Evolutionary conservation across 805 yeast genomes (phyloP).

Genomic region (Kregervanrija pseudodelftensis): DNA sequence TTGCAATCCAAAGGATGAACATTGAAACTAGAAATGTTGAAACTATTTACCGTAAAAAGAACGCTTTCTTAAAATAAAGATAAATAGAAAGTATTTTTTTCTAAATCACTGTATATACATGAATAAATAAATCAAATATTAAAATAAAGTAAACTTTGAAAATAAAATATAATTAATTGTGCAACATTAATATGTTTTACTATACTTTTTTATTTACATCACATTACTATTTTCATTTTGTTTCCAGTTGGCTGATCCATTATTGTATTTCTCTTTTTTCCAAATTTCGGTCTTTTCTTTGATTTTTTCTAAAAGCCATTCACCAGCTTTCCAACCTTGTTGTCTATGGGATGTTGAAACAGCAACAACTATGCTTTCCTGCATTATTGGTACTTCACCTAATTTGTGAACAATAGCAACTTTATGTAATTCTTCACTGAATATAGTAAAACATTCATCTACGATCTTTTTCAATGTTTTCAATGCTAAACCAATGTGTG

Average conservation of each 20-base stretch:
- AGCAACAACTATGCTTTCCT: constrained; percentile 40
- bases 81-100: no score
- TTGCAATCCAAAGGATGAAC: constrained; percentile 54
- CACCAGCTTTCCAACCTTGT: constrained; percentile 42
- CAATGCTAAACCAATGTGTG: constrained; percentile 36
- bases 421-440: constrained; percentile 25
- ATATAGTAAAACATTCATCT: constrained; percentile 23
- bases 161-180: background rate
- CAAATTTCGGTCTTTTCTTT: constrained; percentile 42
- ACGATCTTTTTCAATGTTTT: constrained; percentile 32
- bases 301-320: constrained; percentile 37
- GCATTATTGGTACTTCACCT: constrained; percentile 40
- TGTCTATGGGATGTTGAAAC: constrained; percentile 39
- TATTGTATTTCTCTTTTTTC: constrained; percentile 40
- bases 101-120: background rate
- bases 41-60: constrained; percentile 45
- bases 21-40: constrained; percentile 45
- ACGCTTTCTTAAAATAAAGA: constrained; percentile 31
- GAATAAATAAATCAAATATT: constrained; percentile 1
- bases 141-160: background rate
- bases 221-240: constrained; percentile 29
- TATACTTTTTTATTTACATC: constrained; percentile 3
- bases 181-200: background rate
- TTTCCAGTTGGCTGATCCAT: constrained; percentile 38
- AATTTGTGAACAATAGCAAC: constrained; percentile 38